These are phyloP conservation scores for Acanthamoeba castellanii DNA, from an alignment of 208 protist genomes.

Conservation along the genomic window DNA sequence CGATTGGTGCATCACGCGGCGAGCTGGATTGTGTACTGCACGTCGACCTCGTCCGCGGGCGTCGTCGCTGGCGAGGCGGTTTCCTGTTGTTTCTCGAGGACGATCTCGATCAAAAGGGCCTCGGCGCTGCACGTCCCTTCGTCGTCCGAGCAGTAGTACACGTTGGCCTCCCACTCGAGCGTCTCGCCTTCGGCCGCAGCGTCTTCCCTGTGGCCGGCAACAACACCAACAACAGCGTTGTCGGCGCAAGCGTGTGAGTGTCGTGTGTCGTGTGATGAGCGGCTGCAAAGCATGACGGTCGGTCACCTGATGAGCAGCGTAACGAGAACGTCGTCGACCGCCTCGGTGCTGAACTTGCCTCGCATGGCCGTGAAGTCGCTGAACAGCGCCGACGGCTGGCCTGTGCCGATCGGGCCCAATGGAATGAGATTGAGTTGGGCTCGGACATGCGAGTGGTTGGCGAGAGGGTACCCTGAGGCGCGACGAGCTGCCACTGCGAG, in stretches of 20 bases:
- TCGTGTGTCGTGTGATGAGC: not conserved
- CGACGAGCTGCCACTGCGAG: slow-evolving; percentile 40
- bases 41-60: not conserved
- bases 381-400: not conserved
- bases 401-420: not conserved
- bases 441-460: not conserved
- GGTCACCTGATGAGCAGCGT: not conserved
- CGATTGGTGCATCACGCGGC: not conserved
- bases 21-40: not conserved
- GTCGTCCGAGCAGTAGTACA: slow-evolving; percentile 28
- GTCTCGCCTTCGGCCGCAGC: not conserved
- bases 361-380: not conserved
- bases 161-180: slow-evolving; percentile 19
- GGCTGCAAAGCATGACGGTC: not conserved
- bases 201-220: not conserved
- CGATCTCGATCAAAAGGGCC: not conserved
- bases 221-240: not conserved
- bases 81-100: not conserved
- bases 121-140: slow-evolving; percentile 5
- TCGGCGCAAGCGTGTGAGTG: not conserved
- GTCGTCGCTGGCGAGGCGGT: not conserved
- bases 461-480: not conserved
- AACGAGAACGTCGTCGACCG: not conserved
- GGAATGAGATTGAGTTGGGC: not conserved
- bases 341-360: not conserved